A percentile compares a stretch with the other conserved stretches of the same genome.
phyloP scores from a whole-genome alignment of 805 yeast species.

The Saccharomycopsis sp. region DNA sequence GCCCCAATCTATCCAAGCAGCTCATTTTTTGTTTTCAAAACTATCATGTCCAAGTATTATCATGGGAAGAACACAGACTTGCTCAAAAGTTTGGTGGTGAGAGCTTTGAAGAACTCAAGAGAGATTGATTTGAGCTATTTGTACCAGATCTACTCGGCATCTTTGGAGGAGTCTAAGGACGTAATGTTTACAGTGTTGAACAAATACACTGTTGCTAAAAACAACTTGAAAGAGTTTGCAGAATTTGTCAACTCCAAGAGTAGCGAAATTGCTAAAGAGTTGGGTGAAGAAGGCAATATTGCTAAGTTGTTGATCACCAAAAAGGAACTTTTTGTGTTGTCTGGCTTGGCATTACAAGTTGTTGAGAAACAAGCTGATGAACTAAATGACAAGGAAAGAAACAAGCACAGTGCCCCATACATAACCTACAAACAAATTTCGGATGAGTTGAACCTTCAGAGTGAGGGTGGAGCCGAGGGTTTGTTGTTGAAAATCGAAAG shows the following conservation, averaged over 20 bases:
- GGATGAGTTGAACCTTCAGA: slow-evolving; percentile 12
- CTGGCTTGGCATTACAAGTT: slow-evolving; percentile 20
- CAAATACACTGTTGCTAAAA: slow-evolving; percentile 10
- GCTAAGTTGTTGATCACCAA: slow-evolving; percentile 13
- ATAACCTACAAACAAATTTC: slow-evolving; percentile 20
- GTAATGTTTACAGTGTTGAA: slow-evolving; percentile 6
- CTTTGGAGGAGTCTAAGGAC: slow-evolving; percentile 1
- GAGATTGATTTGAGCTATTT: slow-evolving; percentile 20
- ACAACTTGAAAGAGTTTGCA: slow-evolving; percentile 13
- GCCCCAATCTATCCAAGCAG: slow-evolving; percentile 2
- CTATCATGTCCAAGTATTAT: slow-evolving; percentile 8
- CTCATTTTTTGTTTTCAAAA: slow-evolving; percentile 14
- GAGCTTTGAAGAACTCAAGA: slow-evolving; percentile 13
- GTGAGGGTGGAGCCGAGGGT: too few relatives aligned
- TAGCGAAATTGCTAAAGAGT: slow-evolving; percentile 1
- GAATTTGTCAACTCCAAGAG: slow-evolving; percentile 6
- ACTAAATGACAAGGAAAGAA: slow-evolving; percentile 11
- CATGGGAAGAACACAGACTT: background rate
- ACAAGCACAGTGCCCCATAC: slow-evolving; percentile 10
- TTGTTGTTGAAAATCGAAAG: slow-evolving; percentile 18
- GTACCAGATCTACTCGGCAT: slow-evolving; percentile 4
- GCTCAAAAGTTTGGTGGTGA: slow-evolving; percentile 6
- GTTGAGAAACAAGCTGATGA: slow-evolving; percentile 28
- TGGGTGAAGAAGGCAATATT: background rate
- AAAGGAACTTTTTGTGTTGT: slow-evolving; percentile 17